Evolutionary conservation across 1,284 basidiomycete genomes (phyloP).

Genomic region (Naganishia sp.): DNA sequence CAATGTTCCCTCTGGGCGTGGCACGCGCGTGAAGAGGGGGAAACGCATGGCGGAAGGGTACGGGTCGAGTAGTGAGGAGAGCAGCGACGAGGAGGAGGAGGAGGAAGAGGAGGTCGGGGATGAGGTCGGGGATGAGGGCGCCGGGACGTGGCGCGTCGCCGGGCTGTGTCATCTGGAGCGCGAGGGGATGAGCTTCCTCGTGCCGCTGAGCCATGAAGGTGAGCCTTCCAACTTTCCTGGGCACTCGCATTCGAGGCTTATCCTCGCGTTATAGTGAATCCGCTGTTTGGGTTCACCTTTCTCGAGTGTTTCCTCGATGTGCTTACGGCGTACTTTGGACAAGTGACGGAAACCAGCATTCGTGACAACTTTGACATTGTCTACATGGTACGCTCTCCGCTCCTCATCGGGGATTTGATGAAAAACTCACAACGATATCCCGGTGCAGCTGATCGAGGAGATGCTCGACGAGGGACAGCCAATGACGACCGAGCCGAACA

Average conservation of each 20-base stretch:
- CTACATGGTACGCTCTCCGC: conserved; percentile 67
- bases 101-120: background rate
- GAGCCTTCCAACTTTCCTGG: conserved; percentile 24
- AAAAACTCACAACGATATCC: background rate
- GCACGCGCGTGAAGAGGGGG: background rate
- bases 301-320: conserved; percentile 80
- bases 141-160: conserved; percentile 50
- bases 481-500: conserved; percentile 88
- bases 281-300: conserved; percentile 85
- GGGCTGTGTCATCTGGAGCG: conserved; percentile 67
- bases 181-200: conserved; percentile 72
- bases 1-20: conserved; percentile 13
- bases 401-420: background rate
- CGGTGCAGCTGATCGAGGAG: conserved; percentile 80
- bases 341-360: conserved; percentile 68
- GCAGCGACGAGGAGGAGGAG: background rate
- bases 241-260: background rate
- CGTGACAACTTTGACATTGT: conserved; percentile 95
- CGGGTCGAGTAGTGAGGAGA: conserved; percentile 1
- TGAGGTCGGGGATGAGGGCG: conserved; percentile 30
- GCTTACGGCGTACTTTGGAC: conserved; percentile 82
- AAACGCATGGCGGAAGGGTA: conserved; percentile 38
- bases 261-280: conserved; percentile 86
- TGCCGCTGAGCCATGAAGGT: conserved; percentile 68
- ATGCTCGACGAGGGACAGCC: conserved; percentile 92